These are phyloP conservation scores for Boletus pseudo-olivaceus DNA, from an alignment of 768 basidiomycete genomes.

Conservation along the genomic window DNA sequence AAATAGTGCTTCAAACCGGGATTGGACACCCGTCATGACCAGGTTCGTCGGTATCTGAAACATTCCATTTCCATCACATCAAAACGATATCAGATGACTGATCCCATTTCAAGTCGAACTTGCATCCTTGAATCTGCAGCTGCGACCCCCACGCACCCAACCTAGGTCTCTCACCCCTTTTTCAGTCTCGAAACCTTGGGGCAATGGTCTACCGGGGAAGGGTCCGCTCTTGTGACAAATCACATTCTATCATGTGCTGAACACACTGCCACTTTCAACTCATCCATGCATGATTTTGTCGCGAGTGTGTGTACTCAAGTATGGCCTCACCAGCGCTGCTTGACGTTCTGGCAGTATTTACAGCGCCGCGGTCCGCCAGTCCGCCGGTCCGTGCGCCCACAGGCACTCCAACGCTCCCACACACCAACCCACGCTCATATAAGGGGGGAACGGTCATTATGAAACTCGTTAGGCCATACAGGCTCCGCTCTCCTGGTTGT, in stretches of 20 bases:
- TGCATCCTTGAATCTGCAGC: too few relatives aligned
- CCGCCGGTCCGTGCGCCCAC: conserved; percentile 1
- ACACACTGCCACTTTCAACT: background rate
- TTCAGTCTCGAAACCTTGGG: background rate
- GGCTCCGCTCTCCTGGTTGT: background rate
- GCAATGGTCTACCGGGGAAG: background rate
- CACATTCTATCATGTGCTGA: background rate
- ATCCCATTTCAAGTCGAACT: too few relatives aligned
- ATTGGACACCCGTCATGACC: too few relatives aligned
- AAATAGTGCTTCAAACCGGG: too few relatives aligned
- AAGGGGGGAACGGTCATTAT: background rate
- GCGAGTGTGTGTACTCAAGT: too few relatives aligned
- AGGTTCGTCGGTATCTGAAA: too few relatives aligned
- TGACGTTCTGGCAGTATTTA: too few relatives aligned
- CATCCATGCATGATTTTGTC: too few relatives aligned
- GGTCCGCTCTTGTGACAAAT: background rate
- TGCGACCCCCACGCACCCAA: too few relatives aligned
- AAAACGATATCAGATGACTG: too few relatives aligned
- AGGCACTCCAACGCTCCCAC: background rate
- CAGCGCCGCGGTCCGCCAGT: background rate
- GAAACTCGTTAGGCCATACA: background rate
- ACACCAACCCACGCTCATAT: background rate
- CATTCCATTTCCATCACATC: too few relatives aligned
- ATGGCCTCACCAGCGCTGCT: background rate
- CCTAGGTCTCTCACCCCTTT: too few relatives aligned